Base-by-base conservation (phyloP, 1,284 basidiomycete species). In the Cutaneotrichosporon cutaneum region DNA sequence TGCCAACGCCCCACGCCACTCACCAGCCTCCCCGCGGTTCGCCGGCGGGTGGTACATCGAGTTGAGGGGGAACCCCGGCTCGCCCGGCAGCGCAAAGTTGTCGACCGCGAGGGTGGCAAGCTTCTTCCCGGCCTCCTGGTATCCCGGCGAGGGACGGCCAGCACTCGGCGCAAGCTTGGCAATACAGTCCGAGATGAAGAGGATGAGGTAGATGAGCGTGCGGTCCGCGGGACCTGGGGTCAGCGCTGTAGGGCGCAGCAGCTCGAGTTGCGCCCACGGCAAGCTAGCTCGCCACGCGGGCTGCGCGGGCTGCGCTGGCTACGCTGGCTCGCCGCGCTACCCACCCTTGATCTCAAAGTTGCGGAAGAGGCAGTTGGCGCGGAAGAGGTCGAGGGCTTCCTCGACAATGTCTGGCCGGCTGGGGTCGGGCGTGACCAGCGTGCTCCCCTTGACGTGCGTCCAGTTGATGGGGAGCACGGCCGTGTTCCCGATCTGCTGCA, bases 351-450 rank as follows among this genome's bases (percentile, higher is more conserved):
- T 99, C 83, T 99, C 96, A 77, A 99, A 99, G 83, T 99, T 99
- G 75, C 96, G 90, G 82, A 99, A 99, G 65, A 99, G 88, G 52
- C 94, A 96, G 82, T 99, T 99, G 75, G 96, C 94, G 56, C 96
- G 90, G 83, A 99, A 99, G 72, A 99, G 87, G 81, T 97, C 92
- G 58, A 99, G 84, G 4, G 93, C 88, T 82, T 99, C 96, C 80
- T 98, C 94, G 69, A 99, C 86, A 71, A 99, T 94, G 79, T 99
- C 96, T 45, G 87, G 85, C 65, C 87, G 83, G 13, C 85, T 85
- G 0, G 87, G 83, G 77, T 95, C 91, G 68, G 90, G 92, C 82
- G 57, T 58, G 36, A 58, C 50, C 8, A 53, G 50, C 36, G 39
- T 30, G 18, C 24, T 32, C 11, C 57, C 57, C 39, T 53, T 52